A percentile compares a stretch with the other conserved stretches of the same genome.
Evolutionary conservation across 2,329 filamentous ascomycete species (phyloP).

Genomic region (Dryadomyces quercivorus): DNA sequence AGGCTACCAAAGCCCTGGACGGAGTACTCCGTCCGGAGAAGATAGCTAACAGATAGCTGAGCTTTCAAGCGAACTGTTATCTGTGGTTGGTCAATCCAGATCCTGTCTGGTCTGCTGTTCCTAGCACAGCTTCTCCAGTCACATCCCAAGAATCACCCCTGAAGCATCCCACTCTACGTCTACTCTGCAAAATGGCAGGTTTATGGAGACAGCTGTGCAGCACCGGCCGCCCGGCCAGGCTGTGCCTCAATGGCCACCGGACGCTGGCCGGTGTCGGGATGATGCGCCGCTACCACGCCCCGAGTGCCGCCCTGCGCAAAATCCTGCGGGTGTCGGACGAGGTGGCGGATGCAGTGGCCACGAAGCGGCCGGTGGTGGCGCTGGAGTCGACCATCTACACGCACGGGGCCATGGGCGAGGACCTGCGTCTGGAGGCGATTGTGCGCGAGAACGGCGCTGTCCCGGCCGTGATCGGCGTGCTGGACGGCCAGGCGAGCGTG

Average conservation of each 20-base stretch:
- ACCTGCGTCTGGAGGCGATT: conserved; percentile 61
- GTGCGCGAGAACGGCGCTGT: conserved; percentile 72
- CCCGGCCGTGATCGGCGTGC: conserved; percentile 81
- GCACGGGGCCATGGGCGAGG: conserved; percentile 72
- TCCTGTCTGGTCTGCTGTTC: too few species aligned
- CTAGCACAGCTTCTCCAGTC: too few species aligned
- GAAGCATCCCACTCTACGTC: too few species aligned
- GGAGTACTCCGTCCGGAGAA: too few species aligned
- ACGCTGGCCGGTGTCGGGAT: background rate
- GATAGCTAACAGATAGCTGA: too few species aligned
- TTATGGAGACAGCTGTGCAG: background rate
- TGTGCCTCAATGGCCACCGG: too few species aligned
- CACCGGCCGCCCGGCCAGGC: background rate
- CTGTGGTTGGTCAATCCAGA: too few species aligned
- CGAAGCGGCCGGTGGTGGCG: conserved; percentile 73
- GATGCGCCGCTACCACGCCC: background rate
- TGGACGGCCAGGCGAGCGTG: conserved; percentile 72
- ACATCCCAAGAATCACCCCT: too few species aligned
- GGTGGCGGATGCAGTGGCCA: conserved; percentile 62
- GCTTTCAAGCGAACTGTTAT: too few species aligned
- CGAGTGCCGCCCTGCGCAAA: background rate
- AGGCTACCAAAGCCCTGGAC: too few species aligned
- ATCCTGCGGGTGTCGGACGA: conserved; percentile 69
- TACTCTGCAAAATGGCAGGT: background rate
- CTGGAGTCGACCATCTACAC: conserved; percentile 97